A percentile compares a stretch with the other conserved stretches of the same genome.
Evolutionary conservation across 140 eudicot species (phyloP).

Genomic region (Anethum foeniculum): DNA sequence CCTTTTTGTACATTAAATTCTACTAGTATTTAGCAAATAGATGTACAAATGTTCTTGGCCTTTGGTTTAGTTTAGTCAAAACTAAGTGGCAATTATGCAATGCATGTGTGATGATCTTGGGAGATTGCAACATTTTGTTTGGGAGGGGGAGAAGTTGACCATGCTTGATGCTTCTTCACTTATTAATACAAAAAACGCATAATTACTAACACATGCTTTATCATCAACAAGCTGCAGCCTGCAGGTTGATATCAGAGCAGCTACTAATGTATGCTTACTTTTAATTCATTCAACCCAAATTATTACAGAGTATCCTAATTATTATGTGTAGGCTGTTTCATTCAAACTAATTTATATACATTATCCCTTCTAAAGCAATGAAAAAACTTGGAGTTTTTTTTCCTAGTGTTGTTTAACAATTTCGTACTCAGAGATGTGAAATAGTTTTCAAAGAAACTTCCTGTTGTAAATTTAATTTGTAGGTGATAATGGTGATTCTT

Average conservation of each 20-base stretch:
- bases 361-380: not conserved
- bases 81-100: not conserved
- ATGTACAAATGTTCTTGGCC: not conserved
- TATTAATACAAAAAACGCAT: not conserved
- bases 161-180: slow-evolving; percentile 2
- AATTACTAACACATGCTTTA: slow-evolving; percentile 1
- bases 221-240: not conserved
- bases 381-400: not conserved
- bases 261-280: not conserved
- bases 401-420: not conserved
- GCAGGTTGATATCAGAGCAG: not conserved
- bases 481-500: not conserved
- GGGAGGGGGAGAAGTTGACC: not conserved
- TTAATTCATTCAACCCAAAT: not conserved
- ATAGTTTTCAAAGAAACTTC: not conserved
- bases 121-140: not conserved
- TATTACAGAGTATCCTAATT: not conserved
- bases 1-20: too few relatives aligned
- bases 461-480: not conserved
- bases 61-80: not conserved
- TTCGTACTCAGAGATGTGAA: not conserved
- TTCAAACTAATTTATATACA: not conserved
- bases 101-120: slow-evolving; percentile 6
- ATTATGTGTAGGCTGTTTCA: not conserved
- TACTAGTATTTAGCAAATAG: too few relatives aligned